Evolutionary conservation across 257 asterid genomes (phyloP).

Genomic region (Ligustrum vulgare): DNA sequence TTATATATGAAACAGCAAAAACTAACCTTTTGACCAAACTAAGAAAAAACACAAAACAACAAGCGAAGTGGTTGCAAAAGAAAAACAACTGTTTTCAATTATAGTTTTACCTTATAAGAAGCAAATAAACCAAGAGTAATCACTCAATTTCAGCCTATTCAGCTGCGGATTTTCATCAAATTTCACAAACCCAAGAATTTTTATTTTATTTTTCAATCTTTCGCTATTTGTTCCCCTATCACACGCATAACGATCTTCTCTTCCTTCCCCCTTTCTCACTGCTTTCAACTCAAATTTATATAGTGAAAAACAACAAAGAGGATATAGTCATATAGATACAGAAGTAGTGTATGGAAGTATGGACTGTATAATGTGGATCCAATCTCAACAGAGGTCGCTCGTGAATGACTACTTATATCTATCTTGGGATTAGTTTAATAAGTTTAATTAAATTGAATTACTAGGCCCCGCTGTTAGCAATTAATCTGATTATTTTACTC

Average conservation of each 20-base stretch:
- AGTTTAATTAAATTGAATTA: neutral
- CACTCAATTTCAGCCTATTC: conserved; percentile 31
- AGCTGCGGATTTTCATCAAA: conserved; percentile 28
- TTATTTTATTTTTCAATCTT: conserved; percentile 23
- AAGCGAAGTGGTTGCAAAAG: conserved; percentile 28
- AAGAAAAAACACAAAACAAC: conserved; percentile 25
- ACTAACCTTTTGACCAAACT: conserved; percentile 25
- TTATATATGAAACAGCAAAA: conserved; percentile 20
- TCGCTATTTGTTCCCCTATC: neutral
- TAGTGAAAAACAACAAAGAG: conserved; percentile 5
- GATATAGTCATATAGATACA: neutral
- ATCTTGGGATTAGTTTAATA: neutral
- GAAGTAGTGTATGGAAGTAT: conserved; percentile 1
- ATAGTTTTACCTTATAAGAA: conserved; percentile 32
- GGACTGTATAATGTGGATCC: conserved; percentile 38
- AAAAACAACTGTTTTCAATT: neutral
- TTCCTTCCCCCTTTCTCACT: conserved; percentile 22
- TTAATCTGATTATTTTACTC: neutral
- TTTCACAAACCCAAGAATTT: conserved; percentile 25
- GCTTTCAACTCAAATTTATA: neutral
- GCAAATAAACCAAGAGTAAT: conserved; percentile 22
- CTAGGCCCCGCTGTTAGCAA: neutral
- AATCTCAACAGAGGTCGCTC: conserved; percentile 43
- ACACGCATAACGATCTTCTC: conserved; percentile 12
- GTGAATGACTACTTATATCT: conserved; percentile 32